Base-by-base conservation (phyloP, 176 grass and related monocot species). In the Avena eriantha region DNA sequence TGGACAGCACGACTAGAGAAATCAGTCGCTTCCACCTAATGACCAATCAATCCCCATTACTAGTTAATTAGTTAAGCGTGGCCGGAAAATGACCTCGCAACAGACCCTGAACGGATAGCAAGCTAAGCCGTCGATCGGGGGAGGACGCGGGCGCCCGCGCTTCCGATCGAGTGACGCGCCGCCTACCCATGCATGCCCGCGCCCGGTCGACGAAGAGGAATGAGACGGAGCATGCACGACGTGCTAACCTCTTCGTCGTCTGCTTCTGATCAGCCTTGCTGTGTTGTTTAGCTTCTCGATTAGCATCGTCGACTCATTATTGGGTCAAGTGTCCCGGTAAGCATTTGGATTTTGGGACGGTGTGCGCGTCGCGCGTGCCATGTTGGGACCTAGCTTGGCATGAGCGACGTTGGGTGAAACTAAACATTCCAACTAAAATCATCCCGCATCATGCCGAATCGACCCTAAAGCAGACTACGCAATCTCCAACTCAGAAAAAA, bases 11-110 rank as follows among this genome's bases (percentile, higher is more conserved):
- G 4, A 69, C 56, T 39, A 49, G 23, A 21, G 33, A 24, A 51
- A 56, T 15, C 60, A 63, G 54, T 45, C 45, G 60, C 34, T 10
- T 14, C 10, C 13, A 9, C 39, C 6, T 41, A 8, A 8, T 7
- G 39, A 41, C 7, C 6, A 41, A 41, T 41, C 39, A 41, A 41
- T 41, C 29, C 29, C 29, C 7, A 41, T 41, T 41, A 41, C 7
- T 41, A 41, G 0, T 5, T 41, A 41, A 41, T 41, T 7, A 0
- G 39, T 41, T 41, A 41, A 41, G 73, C 9, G 21, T 19, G 10
- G 21, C 59, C 0, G 8, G 86, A 91, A 85, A 91, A 55, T 85
- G 90, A 82, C 86, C 33, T 36, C 18, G 77, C 90, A 91, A 63
- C 89, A 10, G 29, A 80, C 48, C 7, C 0, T 0, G 65, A 24